These are phyloP conservation scores for Luffa acutangula DNA, from an alignment of 306 rosid species.

Conservation along the genomic window DNA sequence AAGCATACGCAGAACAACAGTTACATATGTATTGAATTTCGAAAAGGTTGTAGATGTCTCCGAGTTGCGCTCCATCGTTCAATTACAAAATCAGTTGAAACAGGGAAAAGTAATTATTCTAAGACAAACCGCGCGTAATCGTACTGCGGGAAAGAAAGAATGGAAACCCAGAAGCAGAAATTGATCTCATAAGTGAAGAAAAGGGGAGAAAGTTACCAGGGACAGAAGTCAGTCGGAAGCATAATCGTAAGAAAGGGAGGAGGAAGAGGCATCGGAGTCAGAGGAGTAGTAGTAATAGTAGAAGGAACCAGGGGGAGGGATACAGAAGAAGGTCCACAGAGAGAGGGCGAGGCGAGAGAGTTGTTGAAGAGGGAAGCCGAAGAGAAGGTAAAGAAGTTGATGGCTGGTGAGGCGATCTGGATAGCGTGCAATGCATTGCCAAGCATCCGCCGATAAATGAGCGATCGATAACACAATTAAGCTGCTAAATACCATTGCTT, in stretches of 20 bases:
- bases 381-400: conserved; percentile 48
- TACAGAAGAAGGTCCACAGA: conserved; percentile 61
- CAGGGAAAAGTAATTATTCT: neutral
- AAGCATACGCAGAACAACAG: neutral
- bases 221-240: neutral
- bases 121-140: neutral
- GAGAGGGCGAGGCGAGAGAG: conserved; percentile 57
- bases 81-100: neutral
- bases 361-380: conserved; percentile 60
- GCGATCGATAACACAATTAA: conserved; percentile 46
- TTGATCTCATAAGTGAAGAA: neutral
- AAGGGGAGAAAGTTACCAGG: neutral
- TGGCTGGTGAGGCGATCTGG: conserved; percentile 45
- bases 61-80: neutral
- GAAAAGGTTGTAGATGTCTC: neutral
- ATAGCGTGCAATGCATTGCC: conserved; percentile 48
- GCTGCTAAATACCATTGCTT: conserved; percentile 61
- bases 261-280: conserved; percentile 28
- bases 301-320: conserved; percentile 37
- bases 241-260: conserved; percentile 7
- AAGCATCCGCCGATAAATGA: conserved; percentile 49
- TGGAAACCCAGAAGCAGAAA: neutral
- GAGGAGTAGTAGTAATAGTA: conserved; percentile 27
- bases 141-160: neutral
- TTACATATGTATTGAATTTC: neutral